A percentile compares a stretch with the other conserved stretches of the same genome.
These are phyloP conservation scores for Spergularia bocconei DNA, from an alignment of 148 eudicot genomes.

Conservation along the genomic window DNA sequence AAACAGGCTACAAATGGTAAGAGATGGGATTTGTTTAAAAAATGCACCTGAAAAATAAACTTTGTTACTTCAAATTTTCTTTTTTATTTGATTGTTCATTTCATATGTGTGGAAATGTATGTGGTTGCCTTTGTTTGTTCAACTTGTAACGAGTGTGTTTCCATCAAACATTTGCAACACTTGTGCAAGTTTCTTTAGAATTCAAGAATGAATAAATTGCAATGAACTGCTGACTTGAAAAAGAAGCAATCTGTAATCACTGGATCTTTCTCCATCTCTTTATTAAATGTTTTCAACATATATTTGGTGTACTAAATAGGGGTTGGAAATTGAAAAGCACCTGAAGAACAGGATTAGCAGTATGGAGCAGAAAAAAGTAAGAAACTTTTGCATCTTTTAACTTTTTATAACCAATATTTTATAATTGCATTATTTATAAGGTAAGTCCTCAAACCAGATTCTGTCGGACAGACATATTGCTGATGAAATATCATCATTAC, in stretches of 20 bases:
- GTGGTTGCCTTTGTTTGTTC: neutral
- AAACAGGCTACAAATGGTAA: slow-evolving; percentile 70
- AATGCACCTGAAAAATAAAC: neutral
- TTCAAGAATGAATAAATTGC: slow-evolving; percentile 9
- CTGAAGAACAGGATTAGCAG: slow-evolving; percentile 57
- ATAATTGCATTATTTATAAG: slow-evolving; percentile 24
- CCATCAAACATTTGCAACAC: neutral
- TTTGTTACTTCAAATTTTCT: neutral
- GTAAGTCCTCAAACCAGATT: slow-evolving; percentile 43
- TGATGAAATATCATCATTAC: slow-evolving; percentile 55
- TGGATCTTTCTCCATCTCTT: slow-evolving; percentile 17
- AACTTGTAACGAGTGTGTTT: neutral
- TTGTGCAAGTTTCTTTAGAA: neutral
- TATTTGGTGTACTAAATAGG: slow-evolving; percentile 39
- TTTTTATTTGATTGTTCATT: neutral
- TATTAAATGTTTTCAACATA: neutral
- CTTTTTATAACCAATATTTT: neutral
- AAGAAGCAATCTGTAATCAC: slow-evolving; percentile 2
- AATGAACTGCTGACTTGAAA: slow-evolving; percentile 8
- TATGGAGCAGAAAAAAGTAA: slow-evolving; percentile 66
- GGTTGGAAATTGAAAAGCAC: slow-evolving; percentile 82
- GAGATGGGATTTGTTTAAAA: slow-evolving; percentile 11
- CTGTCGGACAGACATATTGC: slow-evolving; percentile 41
- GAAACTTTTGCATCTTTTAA: slow-evolving; percentile 22
- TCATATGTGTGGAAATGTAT: neutral